Conservation (phyloP, 768 basidiomycete genomes). For the Coprinopsis strossmayeri region DNA sequence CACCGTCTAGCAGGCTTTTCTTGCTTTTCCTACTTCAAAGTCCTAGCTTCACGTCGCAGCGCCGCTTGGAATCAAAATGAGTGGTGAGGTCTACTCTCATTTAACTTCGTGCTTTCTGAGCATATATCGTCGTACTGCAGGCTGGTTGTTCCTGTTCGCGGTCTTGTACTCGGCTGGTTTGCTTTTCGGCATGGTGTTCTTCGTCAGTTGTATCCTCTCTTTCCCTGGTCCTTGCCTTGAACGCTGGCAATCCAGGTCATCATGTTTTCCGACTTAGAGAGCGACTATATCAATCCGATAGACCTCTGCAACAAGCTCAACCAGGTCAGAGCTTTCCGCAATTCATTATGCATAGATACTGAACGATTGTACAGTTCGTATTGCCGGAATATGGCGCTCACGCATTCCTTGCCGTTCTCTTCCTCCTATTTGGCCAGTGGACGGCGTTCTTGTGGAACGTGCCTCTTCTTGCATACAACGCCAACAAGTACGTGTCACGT, state of each 20-base stretch:
- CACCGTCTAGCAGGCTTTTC: neutral
- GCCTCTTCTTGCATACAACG: constrained; percentile 84
- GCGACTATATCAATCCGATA: constrained; percentile 99
- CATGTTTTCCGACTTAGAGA: constrained; percentile 99
- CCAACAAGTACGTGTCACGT: constrained; percentile 73
- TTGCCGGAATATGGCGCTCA: constrained; percentile 95
- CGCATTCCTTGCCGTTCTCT: constrained; percentile 82
- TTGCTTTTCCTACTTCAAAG: neutral
- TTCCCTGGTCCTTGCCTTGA: neutral
- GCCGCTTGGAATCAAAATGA: neutral
- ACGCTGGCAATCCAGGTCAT: constrained; percentile 65
- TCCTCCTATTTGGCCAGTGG: constrained; percentile 95
- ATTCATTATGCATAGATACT: neutral
- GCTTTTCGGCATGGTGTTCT: constrained; percentile 99
- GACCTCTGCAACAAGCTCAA: constrained; percentile 99
- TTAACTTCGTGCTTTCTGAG: neutral
- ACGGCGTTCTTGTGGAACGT: constrained; percentile 84
- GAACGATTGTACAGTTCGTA: constrained; percentile 64
- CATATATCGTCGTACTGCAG: constrained; percentile 30
- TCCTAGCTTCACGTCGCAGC: no score
- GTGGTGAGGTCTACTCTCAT: neutral
- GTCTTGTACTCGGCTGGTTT: constrained; percentile 93
- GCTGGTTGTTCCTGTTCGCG: constrained; percentile 95
- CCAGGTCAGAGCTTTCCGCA: constrained; percentile 52
- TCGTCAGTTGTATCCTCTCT: constrained; percentile 52